phyloP scores from a whole-genome alignment of 2,329 filamentous ascomycete genomes.

The Fusarium incarnatum region DNA sequence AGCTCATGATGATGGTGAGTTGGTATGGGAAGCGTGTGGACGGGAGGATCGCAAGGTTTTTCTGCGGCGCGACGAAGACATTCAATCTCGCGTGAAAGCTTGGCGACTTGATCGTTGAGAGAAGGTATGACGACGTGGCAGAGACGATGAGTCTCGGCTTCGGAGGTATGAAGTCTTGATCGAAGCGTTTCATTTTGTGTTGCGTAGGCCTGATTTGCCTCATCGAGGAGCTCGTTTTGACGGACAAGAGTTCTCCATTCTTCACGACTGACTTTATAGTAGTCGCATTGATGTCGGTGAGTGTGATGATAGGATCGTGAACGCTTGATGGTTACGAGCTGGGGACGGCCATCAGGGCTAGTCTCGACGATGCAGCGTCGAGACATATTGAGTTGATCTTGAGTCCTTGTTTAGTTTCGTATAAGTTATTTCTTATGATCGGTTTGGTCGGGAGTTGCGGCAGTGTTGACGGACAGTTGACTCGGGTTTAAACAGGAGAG shows the following conservation, averaged over 20 bases:
- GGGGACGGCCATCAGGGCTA: slow-evolving; percentile 49
- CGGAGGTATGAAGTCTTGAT: slow-evolving; percentile 50
- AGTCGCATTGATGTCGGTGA: slow-evolving; percentile 50
- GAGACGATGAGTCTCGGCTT: slow-evolving; percentile 53
- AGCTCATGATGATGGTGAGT: slow-evolving; percentile 44
- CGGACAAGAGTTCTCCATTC: slow-evolving; percentile 54
- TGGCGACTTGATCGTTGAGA: slow-evolving; percentile 53
- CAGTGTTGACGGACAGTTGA: slow-evolving; percentile 1
- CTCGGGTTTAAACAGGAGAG: slow-evolving; percentile 2
- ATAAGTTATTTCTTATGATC: background rate
- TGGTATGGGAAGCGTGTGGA: slow-evolving; percentile 9
- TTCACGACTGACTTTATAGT: slow-evolving; percentile 52
- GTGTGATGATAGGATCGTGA: slow-evolving; percentile 53
- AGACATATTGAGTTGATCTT: slow-evolving; percentile 47
- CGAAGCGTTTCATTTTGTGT: slow-evolving; percentile 52
- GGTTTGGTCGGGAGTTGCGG: background rate
- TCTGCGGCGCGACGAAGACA: slow-evolving; percentile 55
- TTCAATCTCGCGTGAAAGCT: slow-evolving; percentile 55
- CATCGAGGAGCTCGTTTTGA: slow-evolving; percentile 52
- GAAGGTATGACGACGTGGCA: slow-evolving; percentile 50
- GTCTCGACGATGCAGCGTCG: slow-evolving; percentile 54
- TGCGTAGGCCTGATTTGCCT: slow-evolving; percentile 51
- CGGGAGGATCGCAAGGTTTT: slow-evolving; percentile 45
- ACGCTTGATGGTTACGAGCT: slow-evolving; percentile 56
- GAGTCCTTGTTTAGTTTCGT: background rate